Base-by-base conservation (phyloP, 208 protist species). In the Trypanosoma boissoni region DNA sequence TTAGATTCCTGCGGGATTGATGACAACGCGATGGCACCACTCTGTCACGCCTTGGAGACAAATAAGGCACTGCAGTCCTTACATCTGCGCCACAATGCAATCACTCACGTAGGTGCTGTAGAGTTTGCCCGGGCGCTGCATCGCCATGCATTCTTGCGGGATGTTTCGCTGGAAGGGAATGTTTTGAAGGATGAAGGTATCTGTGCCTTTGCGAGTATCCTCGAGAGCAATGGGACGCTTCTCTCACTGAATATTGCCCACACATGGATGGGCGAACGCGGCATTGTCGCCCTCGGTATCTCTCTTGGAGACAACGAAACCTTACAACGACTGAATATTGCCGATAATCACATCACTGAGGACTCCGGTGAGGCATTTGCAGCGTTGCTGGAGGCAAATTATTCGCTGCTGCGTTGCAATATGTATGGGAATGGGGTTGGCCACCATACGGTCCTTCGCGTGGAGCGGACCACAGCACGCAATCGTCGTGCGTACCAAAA, bases 271-370 rank as follows among this genome's bases (percentile, higher is more conserved):
- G 78, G 78, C 18, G 90, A 96, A 60, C 78, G 81, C 39, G 87
- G 85, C 39, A 53, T 88, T 16, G 76, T 96, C 21, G 90, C 90
- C 2, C 67, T 96, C n/a, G 90, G 87, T 26, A 81, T 90, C 12
- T 83, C 90, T 3, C 76, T 96, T 48, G 80, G 73, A 34, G 68
- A 54, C 14, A 96, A 94, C 51, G 66, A 53, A 23, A 74, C 76
- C 9, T 58, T 96, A 37, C 75, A 75, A 18, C 69, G 67, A 58
- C 74, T 96, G 9, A 55, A 76, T 39, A 74, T 93, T 53, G 72
- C 46, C 2, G 70, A 86, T 50, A 96, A 96, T 64, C 86, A 93
- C 74, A 87, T 96, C 65, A 89, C 83, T 16, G 64, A 87, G 36
- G 56, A 86, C 34, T 76, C 76, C 57, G 77, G 77, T 9, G 68